Evolutionary conservation across 306 rosid genomes (phyloP), one percentile per base, ranked within the genome.

Genomic region (Cucumis hystrix): DNA sequence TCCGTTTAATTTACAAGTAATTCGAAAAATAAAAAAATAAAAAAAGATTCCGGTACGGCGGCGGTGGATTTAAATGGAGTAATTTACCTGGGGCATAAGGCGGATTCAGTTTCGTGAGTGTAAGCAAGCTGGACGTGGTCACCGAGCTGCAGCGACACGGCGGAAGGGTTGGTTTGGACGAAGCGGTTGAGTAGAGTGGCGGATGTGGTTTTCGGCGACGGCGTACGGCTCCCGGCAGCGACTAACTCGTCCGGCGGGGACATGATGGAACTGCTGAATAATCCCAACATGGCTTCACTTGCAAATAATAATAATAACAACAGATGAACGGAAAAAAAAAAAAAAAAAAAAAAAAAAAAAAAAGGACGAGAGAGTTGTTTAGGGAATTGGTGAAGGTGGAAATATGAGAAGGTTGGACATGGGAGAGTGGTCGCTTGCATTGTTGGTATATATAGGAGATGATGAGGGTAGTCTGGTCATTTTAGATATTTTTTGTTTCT

Each of bases 211-310:
- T 95, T 95, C 2, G 98, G 96, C 0, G 98, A 95, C 14, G 98
- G 98, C 0, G 98, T 95, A 18, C 96, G 81, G 88, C 96, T 79
- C 17, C 97, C 97, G 77, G 97, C 98, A 59, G 93, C 89, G 3
- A 95, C 91, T 0, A 95, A 85, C 90, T 95, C 97, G 10, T 92
- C 98, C 33, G 97, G 97, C 45, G 97, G 95, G 0, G 96, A 89
- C 18, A 92, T 86, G 18, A 95, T 79, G 37, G 92, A 87, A 83
- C 95, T 86, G 87, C 97, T 89, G 83, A 95, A 95, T 18, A 95
- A 84, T 6, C 96, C 98, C 87, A 92, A 84, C 98, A 95, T 94
- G 65, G 21, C 84, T 77, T 1, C 28, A 79, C 6, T 13, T 79
- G n/a, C 8, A 1, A 33, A 33, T 33, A 33, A 33, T 33, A 33